Conservation (phyloP, 2,329 filamentous ascomycete species). For the Thelonectria blattea region DNA sequence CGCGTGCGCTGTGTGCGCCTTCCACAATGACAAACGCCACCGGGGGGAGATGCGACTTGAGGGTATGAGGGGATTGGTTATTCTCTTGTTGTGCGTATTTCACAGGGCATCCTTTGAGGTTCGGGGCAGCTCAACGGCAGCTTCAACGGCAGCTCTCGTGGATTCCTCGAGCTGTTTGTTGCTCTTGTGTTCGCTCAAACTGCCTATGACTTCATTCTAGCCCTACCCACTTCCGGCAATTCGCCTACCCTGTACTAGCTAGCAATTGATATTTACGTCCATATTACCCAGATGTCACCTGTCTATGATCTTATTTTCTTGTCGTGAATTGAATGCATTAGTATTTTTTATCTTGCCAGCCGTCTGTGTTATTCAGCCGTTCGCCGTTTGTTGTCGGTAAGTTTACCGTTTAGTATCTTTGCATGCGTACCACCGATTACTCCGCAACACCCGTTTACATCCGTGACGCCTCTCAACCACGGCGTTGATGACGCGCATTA, state of each 20-base stretch:
- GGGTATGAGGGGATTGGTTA: neutral
- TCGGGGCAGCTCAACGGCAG: no score
- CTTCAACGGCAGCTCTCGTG: neutral
- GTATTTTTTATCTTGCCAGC: no score
- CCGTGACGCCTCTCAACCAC: neutral
- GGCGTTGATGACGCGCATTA: neutral
- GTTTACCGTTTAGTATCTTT: no score
- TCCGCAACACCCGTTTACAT: no score
- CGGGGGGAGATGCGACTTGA: neutral
- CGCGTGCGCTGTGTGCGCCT: conserved; percentile 25
- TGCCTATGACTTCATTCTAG: conserved; percentile 35
- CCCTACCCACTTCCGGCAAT: conserved; percentile 27
- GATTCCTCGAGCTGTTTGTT: neutral
- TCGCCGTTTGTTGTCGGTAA: no score
- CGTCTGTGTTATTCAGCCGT: no score
- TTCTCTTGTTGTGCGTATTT: neutral
- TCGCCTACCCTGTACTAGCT: neutral
- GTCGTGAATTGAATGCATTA: neutral
- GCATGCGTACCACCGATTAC: no score
- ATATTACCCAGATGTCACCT: neutral
- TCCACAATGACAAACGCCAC: neutral
- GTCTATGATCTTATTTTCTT: neutral
- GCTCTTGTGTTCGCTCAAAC: neutral
- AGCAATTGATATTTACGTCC: neutral
- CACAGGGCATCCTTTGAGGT: no score